Evolutionary conservation across 2,329 filamentous ascomycete species (phyloP).

Genomic region (Fusarium papillatum): DNA sequence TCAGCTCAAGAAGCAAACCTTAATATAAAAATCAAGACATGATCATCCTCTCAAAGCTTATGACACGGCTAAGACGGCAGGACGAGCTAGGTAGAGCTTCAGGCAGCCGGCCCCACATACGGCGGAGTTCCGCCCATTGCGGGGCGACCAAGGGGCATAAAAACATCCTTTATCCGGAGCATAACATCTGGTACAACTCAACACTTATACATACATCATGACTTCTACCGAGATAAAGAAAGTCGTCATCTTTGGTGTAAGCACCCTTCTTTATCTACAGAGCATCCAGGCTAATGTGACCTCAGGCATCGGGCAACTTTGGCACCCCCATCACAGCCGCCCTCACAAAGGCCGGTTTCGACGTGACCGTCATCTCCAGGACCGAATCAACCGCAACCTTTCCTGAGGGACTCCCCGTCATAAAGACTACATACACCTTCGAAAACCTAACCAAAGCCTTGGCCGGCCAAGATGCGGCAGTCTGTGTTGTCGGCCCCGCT

Average conservation of each 20-base stretch:
- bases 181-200: background rate
- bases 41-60: background rate
- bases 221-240: background rate
- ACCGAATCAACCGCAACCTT: slow-evolving; percentile 30
- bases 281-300: background rate
- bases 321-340: slow-evolving; percentile 32
- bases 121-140: slow-evolving; percentile 9
- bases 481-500: slow-evolving; percentile 24
- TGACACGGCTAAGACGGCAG: background rate
- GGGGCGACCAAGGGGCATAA: background rate
- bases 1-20: background rate
- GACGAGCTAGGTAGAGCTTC: background rate
- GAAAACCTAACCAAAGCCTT: slow-evolving; percentile 6
- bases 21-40: background rate
- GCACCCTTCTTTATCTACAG: accelerated
- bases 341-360: slow-evolving; percentile 21
- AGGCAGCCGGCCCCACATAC: background rate
- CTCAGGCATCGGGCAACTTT: slow-evolving; percentile 35
- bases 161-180: background rate
- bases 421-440: slow-evolving; percentile 6
- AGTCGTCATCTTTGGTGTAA: slow-evolving; percentile 31
- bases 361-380: slow-evolving; percentile 28
- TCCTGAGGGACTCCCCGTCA: background rate
- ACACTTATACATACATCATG: slow-evolving; percentile 15
- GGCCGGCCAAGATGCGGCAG: slow-evolving; percentile 19